phyloP scores from a whole-genome alignment of 192 early-diverging fungal genomes.

The Podila clonocystis region DNA sequence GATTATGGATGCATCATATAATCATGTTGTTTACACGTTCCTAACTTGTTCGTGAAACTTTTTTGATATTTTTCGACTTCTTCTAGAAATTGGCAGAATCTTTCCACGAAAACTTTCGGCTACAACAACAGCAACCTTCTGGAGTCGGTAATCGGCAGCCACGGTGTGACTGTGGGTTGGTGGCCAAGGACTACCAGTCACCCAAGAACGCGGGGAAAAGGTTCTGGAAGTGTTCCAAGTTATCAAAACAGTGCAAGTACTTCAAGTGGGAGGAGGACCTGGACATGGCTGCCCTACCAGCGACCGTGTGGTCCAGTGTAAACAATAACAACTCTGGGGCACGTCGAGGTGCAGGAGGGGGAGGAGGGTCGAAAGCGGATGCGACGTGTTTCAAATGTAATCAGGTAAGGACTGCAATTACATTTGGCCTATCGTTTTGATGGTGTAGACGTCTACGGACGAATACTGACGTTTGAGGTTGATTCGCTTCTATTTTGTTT shows the following conservation, averaged over 20 bases:
- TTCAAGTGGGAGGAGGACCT: constrained; percentile 69
- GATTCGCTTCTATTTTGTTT: background rate
- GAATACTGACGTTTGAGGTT: background rate
- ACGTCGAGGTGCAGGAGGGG: background rate
- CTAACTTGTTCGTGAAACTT: background rate
- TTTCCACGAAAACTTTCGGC: constrained; percentile 9
- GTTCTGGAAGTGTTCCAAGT: constrained; percentile 31
- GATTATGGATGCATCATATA: no score
- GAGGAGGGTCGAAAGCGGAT: background rate
- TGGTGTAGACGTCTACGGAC: background rate
- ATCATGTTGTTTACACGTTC: background rate
- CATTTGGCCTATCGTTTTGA: no score
- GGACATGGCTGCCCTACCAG: background rate
- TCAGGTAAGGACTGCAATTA: constrained; percentile 2
- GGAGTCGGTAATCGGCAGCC: constrained; percentile 5
- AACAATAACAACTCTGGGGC: background rate
- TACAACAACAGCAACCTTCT: background rate
- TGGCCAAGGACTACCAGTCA: constrained; percentile 19
- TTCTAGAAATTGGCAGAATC: constrained; percentile 14
- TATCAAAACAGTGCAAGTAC: constrained; percentile 54
- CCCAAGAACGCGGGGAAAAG: constrained; percentile 4
- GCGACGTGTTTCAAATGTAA: constrained; percentile 19
- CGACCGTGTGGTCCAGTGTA: constrained; percentile 5
- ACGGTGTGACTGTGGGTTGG: constrained; percentile 17
- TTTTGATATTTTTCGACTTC: background rate